A percentile compares a stretch with the other conserved stretches of the same genome.
Conservation (phyloP, 768 basidiomycete species). For the Tricholoma terreum region DNA sequence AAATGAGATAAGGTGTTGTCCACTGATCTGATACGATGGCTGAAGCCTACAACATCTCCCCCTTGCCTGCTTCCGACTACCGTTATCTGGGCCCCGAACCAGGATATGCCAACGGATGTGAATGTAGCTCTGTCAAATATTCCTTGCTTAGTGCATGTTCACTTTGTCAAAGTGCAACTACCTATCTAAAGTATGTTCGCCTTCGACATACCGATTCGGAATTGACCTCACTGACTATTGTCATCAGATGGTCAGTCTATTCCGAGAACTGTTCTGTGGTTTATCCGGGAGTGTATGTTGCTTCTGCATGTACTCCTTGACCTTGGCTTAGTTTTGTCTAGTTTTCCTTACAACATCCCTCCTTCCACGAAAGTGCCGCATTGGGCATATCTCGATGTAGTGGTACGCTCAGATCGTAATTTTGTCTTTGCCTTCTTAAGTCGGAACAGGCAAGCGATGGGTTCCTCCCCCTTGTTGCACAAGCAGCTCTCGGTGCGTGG, state of each 20-base stretch:
- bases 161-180: slow-evolving; percentile 9
- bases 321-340: background rate
- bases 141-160: background rate
- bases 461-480: background rate
- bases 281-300: background rate
- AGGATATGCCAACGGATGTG: background rate
- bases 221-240: background rate
- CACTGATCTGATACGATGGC: background rate
- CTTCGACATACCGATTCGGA: background rate
- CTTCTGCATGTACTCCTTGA: background rate
- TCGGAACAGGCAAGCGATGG: background rate
- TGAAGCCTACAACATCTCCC: background rate
- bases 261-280: background rate
- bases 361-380: background rate
- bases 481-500: background rate
- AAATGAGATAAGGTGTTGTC: slow-evolving; percentile 4
- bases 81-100: background rate
- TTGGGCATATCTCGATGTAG: slow-evolving; percentile 2
- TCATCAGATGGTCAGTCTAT: background rate
- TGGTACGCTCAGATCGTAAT: background rate
- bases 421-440: background rate
- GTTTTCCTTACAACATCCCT: background rate
- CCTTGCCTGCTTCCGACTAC: background rate
- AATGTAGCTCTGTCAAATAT: background rate
- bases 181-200: background rate